Evolutionary conservation across 2,329 filamentous ascomycete genomes (phyloP), one percentile per base, ranked within the genome.

Genomic region (Basipetospora sp.): DNA sequence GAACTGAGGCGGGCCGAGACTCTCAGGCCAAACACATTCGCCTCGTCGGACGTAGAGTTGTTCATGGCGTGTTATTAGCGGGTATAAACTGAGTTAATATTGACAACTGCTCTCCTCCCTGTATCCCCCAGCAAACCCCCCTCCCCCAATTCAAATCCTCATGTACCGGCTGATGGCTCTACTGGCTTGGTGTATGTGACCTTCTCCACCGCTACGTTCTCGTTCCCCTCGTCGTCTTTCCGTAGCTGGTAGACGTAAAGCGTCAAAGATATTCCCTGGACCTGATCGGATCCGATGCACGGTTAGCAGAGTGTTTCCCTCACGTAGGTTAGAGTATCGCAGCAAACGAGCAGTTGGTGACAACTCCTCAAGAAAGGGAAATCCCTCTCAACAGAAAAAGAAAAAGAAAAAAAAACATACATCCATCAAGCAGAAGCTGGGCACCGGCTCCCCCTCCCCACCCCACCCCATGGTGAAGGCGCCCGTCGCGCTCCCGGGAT

Each of bases 351-450:
- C 26, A 16, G 13, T 18, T 16, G 22, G 22, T 11, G n/a, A n/a
- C n/a, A n/a, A n/a, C n/a, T n/a, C n/a, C n/a, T n/a, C n/a, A n/a
- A n/a, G n/a, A n/a, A n/a, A n/a, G n/a, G n/a, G n/a, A n/a, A 25
- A 25, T 11, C 22, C 22, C 22, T 11, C 6, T 25, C 22, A 11
- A 6, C 11, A 6, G 22, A 25, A 11, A 11, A 25, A 25, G 22
- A 25, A 25, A 25, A 25, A 25, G 22, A 16, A 35, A 10, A 25
- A 26, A 14, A 25, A 22, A 40, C 38, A 22, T 18, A 94, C 87
- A 71, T 96, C 88, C 88, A 96, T 94, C 57, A 96, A 62, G 53
- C 90, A 94, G 59, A 96, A 94, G 55, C 86, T 94, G 18, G 88
- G 88, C 40, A 77, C 78, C 17, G 80, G 81, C 52, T 82, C 74